Percentiles rank a stretch among this genome's conserved stretches.
Evolutionary conservation across 805 yeast genomes (phyloP).

Genomic region (Kodamaea hsintzibuensis): DNA sequence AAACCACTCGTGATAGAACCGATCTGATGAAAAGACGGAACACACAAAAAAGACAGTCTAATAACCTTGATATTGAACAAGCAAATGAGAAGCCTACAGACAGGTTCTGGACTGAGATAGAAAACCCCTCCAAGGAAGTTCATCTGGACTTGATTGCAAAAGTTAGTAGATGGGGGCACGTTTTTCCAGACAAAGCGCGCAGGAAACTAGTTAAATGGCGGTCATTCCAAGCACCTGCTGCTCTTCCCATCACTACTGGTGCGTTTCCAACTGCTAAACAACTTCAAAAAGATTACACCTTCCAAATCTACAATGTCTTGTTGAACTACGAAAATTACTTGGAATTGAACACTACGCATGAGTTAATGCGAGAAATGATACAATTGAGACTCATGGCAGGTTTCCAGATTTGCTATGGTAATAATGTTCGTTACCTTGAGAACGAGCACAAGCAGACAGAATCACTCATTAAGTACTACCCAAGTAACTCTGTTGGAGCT

Average conservation of each 20-base stretch:
- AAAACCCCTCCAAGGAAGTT: slow-evolving; percentile 74
- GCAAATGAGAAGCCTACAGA: slow-evolving; percentile 7
- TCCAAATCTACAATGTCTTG: slow-evolving; percentile 80
- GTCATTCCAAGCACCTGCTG: slow-evolving; percentile 90
- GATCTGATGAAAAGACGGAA: not conserved
- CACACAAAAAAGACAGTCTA: slow-evolving; percentile 7
- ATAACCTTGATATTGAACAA: not conserved
- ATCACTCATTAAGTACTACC: slow-evolving; percentile 57
- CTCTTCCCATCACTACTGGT: slow-evolving; percentile 79
- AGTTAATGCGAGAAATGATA: slow-evolving; percentile 82
- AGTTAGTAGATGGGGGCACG: slow-evolving; percentile 90
- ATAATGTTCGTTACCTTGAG: slow-evolving; percentile 66
- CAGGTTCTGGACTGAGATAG: slow-evolving; percentile 36
- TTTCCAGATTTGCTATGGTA: slow-evolving; percentile 85
- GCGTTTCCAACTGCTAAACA: slow-evolving; percentile 72
- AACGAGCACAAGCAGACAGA: slow-evolving; percentile 53
- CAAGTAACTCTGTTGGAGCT: slow-evolving; percentile 51
- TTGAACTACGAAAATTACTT: slow-evolving; percentile 58
- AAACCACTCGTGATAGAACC: not conserved
- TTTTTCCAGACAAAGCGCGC: slow-evolving; percentile 71
- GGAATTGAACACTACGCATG: slow-evolving; percentile 51
- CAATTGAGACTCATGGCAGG: slow-evolving; percentile 81
- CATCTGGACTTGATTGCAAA: slow-evolving; percentile 55
- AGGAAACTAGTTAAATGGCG: slow-evolving; percentile 84
- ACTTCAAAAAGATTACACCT: slow-evolving; percentile 69